Evolutionary conservation across 495 filamentous ascomycete species (phyloP).

Genomic region (Tuber calosporum): DNA sequence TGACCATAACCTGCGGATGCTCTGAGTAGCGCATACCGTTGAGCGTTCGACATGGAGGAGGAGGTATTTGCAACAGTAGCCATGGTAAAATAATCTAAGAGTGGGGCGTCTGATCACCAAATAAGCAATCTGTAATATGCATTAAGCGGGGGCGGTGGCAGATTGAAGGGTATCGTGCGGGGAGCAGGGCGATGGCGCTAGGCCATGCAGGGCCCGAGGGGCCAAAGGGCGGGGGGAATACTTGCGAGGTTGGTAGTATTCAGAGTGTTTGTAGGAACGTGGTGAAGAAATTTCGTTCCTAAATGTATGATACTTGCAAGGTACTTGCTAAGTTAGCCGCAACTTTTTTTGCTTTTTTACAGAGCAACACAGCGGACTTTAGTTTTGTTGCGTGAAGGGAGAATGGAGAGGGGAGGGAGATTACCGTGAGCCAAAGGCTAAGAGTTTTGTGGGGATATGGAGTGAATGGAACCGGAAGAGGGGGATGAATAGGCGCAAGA

Average conservation of each 20-base stretch:
- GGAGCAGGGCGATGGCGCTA: neutral
- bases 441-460: neutral
- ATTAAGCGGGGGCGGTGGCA: neutral
- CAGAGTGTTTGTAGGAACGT: neutral
- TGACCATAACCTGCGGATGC: neutral
- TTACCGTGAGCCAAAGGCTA: neutral
- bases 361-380: neutral
- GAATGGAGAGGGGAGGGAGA: neutral
- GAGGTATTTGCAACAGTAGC: conserved; percentile 31
- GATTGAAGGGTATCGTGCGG: neutral
- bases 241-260: neutral
- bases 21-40: conserved; percentile 24
- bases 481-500: neutral
- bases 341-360: neutral
- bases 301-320: neutral
- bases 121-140: neutral
- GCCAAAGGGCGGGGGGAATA: neutral
- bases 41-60: conserved; percentile 15
- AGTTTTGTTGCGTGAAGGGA: neutral
- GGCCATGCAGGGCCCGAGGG: neutral
- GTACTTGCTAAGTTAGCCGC: neutral
- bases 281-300: neutral
- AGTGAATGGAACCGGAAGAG: neutral
- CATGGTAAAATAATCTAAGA: conserved; percentile 12
- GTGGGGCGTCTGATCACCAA: neutral